Conservation (phyloP, 2,329 filamentous ascomycete genomes). For the Mycogone perniciosa region DNA sequence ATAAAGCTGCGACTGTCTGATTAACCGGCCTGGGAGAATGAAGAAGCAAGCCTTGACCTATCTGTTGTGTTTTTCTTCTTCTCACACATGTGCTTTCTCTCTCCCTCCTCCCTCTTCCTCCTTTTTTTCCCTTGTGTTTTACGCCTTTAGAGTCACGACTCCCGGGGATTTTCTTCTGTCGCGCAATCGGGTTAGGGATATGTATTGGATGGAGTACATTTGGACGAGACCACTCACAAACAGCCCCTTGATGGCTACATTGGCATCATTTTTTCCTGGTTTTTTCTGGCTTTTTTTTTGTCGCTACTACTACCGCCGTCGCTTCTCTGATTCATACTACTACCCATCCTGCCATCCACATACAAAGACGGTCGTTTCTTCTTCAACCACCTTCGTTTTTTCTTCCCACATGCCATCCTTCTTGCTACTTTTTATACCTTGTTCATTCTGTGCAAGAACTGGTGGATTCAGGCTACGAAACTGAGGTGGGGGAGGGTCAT, state of each 20-base stretch:
- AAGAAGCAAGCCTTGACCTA: not conserved
- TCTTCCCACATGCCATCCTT: conserved; percentile 1
- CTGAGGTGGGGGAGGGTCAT: not conserved
- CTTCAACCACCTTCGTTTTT: conserved; percentile 15
- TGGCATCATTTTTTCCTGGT: conserved; percentile 25
- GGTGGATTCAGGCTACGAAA: not conserved
- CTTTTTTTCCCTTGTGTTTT: conserved; percentile 20
- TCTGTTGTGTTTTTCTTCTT: not conserved
- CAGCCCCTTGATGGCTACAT: not conserved
- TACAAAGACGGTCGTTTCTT: conserved; percentile 11
- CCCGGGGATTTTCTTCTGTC: conserved; percentile 23
- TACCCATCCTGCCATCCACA: conserved; percentile 6
- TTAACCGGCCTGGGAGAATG: not conserved
- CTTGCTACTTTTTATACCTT: not conserved
- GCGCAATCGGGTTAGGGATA: conserved; percentile 26
- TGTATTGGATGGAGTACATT: conserved; percentile 38
- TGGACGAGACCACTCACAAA: conserved; percentile 22
- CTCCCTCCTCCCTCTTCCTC: conserved; percentile 19
- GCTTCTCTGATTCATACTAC: conserved; percentile 9
- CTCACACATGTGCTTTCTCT: not conserved
- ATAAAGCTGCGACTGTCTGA: conserved; percentile 7
- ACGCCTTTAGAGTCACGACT: conserved; percentile 30
- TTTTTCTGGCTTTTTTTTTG: conserved; percentile 19
- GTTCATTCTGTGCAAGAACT: not conserved
- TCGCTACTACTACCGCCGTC: conserved; percentile 9